Conservation (phyloP, 495 filamentous ascomycete genomes). For the Trichoderma gamsii region DNA sequence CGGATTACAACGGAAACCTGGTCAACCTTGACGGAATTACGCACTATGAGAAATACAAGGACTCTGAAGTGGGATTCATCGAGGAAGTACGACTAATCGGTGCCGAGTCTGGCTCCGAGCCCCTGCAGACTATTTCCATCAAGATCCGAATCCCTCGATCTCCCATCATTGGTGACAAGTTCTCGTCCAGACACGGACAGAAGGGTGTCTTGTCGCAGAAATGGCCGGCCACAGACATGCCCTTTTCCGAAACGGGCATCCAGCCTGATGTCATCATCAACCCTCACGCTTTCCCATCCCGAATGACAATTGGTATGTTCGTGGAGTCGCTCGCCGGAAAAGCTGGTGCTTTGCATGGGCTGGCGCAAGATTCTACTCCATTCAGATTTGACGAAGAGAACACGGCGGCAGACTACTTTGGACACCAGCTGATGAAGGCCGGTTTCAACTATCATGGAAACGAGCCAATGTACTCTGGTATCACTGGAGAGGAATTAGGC, state of each 20-base stretch:
- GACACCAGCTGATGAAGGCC: conserved; percentile 84
- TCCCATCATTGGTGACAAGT: conserved; percentile 96
- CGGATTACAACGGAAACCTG: conserved; percentile 66
- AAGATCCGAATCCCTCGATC: conserved; percentile 87
- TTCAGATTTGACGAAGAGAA: conserved; percentile 91
- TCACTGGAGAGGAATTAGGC: conserved; percentile 87
- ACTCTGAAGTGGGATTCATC: conserved; percentile 75
- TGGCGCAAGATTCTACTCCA: conserved; percentile 89
- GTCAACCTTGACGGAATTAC: conserved; percentile 74
- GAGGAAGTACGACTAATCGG: conserved; percentile 91
- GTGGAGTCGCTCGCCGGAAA: conserved; percentile 96
- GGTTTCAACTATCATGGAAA: conserved; percentile 98
- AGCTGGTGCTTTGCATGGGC: conserved; percentile 84
- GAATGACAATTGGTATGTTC: conserved; percentile 99
- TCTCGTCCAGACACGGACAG: conserved; percentile 95
- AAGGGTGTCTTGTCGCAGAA: conserved; percentile 98
- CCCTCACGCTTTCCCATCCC: conserved; percentile 98
- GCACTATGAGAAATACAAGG: conserved; percentile 86
- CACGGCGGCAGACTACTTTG: conserved; percentile 91
- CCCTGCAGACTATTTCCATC: conserved; percentile 77
- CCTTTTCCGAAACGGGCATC: conserved; percentile 94
- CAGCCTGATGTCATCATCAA: conserved; percentile 98
- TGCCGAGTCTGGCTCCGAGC: conserved; percentile 71
- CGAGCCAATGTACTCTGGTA: conserved; percentile 94
- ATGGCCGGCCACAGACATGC: conserved; percentile 92